Conservation (phyloP, 1,284 basidiomycete species). For the Xanthoconium separans region DNA sequence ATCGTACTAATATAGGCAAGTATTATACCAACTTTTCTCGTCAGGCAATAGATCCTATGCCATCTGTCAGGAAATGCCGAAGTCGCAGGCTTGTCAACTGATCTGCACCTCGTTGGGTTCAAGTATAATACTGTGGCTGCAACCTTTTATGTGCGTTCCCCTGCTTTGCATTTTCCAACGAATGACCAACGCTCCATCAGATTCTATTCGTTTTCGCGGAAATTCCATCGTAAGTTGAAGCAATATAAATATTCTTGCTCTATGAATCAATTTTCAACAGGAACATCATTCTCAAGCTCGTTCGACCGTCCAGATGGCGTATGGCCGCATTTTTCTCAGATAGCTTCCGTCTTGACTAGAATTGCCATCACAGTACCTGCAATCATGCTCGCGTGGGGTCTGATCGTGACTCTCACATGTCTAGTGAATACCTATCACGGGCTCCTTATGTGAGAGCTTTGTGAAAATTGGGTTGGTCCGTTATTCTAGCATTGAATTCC, state of each 20-base stretch:
- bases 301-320: constrained; percentile 51
- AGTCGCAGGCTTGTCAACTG: constrained; percentile 41
- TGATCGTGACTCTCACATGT: constrained; percentile 41
- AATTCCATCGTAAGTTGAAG: constrained; percentile 45
- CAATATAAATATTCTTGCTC: background rate
- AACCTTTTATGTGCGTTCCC: constrained; percentile 44
- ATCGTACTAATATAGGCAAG: constrained; percentile 37
- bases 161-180: background rate
- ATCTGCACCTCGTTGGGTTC: constrained; percentile 40
- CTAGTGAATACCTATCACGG: constrained; percentile 35
- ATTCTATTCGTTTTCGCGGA: constrained; percentile 46
- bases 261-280: constrained; percentile 23
- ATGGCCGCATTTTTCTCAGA: constrained; percentile 4
- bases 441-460: constrained; percentile 26
- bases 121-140: constrained; percentile 48
- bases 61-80: constrained; percentile 30
- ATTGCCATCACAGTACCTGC: constrained; percentile 36
- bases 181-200: constrained; percentile 21
- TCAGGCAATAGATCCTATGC: background rate
- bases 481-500: background rate
- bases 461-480: background rate
- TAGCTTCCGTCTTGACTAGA: background rate
- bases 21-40: background rate
- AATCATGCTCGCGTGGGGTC: constrained; percentile 51
- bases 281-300: constrained; percentile 46